Base-by-base conservation (phyloP, 164 flowering plant species). In the Houttuynia cordata region DNA sequence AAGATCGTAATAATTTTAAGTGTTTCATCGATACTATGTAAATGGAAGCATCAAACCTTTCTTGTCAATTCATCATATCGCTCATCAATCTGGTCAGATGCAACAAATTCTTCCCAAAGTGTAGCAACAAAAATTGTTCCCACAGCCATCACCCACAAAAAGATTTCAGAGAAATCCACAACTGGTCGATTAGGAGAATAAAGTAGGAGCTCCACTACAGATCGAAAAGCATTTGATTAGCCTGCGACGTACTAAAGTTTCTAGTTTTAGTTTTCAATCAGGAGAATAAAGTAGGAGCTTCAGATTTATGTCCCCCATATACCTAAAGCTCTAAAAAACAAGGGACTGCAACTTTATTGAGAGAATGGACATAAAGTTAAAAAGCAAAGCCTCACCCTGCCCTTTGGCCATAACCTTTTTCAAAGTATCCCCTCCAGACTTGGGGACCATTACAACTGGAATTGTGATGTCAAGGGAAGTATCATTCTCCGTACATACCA, bases 61-160 rank as follows among this genome's bases (percentile, higher is more conserved):
- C 81, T 79, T 12, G 84, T 75, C 53, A 85, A 56, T 67, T 83
- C 83, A 73, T 83, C 67, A 67, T 82, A 85, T 51, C 71, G 79
- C 72, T 79, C 90, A 70, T 77, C 83, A 67, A 56, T 76, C 67
- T 69, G 67, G 65, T 78, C 78, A 64, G 72, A 20, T 60, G 65
- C 75, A 64, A 75, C 66, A 53, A 84, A 50, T 30, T 84, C 86
- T 51, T 87, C 70, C 97, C 98, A 93, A 68, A 87, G 76, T 57
- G 91, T 70, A 61, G 97, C 97, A 76, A 73, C 67, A 10, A 81
- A 56, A 67, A 93, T 64, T 20, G 98, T 87, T 65, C 90, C 92
- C 74, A 86, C 87, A 70, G 98, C 84, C 90, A 90, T 90, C 61
- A 82, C 0, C 96, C 94, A 86, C 58, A 93, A 70, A 65, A 90